phyloP scores from a whole-genome alignment of 75 land plant genomes.

The Pinus tabuliformis region DNA sequence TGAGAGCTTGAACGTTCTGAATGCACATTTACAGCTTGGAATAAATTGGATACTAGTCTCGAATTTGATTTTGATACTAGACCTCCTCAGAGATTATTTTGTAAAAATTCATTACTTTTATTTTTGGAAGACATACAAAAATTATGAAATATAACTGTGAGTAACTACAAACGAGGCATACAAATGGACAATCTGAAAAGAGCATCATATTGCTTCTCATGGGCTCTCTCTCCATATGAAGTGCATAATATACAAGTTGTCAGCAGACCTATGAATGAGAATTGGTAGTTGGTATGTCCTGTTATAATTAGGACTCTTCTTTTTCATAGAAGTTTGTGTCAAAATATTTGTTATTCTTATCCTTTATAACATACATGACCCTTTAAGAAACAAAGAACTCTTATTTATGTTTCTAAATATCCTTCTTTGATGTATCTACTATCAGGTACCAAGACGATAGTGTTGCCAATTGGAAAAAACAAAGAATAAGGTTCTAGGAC shows the following conservation, averaged over 20 bases:
- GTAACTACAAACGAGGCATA: constrained; percentile 28
- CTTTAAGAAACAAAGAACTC: neutral
- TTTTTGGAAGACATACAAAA: constrained; percentile 40
- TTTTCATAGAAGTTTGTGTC: neutral
- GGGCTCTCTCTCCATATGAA: constrained; percentile 19
- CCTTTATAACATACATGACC: neutral
- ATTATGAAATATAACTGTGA: constrained; percentile 21
- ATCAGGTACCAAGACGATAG: constrained; percentile 44
- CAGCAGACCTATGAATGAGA: constrained; percentile 24
- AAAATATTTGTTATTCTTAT: neutral
- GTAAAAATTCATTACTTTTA: constrained; percentile 53
- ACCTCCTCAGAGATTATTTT: constrained; percentile 28
- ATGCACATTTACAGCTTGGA: constrained; percentile 59
- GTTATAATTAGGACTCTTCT: neutral
- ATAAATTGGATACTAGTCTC: constrained; percentile 15
- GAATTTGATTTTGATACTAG: constrained; percentile 70
- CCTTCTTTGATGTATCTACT: neutral
- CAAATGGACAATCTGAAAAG: constrained; percentile 32
- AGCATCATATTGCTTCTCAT: constrained; percentile 47
- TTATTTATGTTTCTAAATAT: neutral
- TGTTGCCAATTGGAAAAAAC: constrained; percentile 33
- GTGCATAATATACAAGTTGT: constrained; percentile 35
- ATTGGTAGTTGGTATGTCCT: constrained; percentile 60
- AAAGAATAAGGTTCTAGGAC: constrained; percentile 12
- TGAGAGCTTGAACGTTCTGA: constrained; percentile 56